Evolutionary conservation across 257 asterid species (phyloP).

Genomic region (Penstemon barbatus): DNA sequence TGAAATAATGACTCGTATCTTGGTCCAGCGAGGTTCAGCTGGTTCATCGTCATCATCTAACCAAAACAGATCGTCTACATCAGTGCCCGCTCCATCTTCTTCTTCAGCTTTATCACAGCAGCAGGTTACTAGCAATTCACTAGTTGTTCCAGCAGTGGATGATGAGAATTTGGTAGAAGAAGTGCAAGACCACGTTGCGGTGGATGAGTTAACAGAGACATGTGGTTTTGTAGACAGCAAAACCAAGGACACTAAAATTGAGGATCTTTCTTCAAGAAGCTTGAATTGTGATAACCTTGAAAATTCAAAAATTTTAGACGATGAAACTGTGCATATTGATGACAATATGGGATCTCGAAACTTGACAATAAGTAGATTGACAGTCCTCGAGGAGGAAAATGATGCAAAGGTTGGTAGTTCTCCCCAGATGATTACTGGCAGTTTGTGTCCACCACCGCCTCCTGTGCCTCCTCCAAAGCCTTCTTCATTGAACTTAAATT

Average conservation of each 20-base stretch:
- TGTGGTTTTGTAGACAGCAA: slow-evolving; percentile 37
- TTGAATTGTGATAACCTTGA: slow-evolving; percentile 39
- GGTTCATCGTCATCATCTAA: slow-evolving; percentile 79
- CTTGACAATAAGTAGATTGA: slow-evolving; percentile 44
- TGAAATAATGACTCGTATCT: slow-evolving; percentile 75
- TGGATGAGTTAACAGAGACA: slow-evolving; percentile 51
- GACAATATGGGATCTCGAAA: slow-evolving; percentile 47
- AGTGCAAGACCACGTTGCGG: slow-evolving; percentile 50
- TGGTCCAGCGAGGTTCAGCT: slow-evolving; percentile 85
- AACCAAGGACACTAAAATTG: slow-evolving; percentile 39
- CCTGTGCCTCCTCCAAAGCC: slow-evolving; percentile 96
- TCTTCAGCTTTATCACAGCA: slow-evolving; percentile 53
- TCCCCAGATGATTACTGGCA: slow-evolving; percentile 47
- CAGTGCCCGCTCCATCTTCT: slow-evolving; percentile 43
- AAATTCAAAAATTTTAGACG: slow-evolving; percentile 40
- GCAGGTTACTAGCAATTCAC: slow-evolving; percentile 44
- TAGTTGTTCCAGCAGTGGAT: slow-evolving; percentile 47
- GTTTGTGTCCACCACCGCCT: slow-evolving; percentile 93
- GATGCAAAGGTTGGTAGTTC: slow-evolving; percentile 55
- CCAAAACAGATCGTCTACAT: slow-evolving; percentile 59
- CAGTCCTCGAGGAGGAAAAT: slow-evolving; percentile 54
- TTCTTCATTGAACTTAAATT: slow-evolving; percentile 38
- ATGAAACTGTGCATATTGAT: slow-evolving; percentile 41
- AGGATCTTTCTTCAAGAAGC: slow-evolving; percentile 45
- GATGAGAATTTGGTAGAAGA: slow-evolving; percentile 60